Conservation (phyloP, 768 basidiomycete species). For the Hygrophorus russula region DNA sequence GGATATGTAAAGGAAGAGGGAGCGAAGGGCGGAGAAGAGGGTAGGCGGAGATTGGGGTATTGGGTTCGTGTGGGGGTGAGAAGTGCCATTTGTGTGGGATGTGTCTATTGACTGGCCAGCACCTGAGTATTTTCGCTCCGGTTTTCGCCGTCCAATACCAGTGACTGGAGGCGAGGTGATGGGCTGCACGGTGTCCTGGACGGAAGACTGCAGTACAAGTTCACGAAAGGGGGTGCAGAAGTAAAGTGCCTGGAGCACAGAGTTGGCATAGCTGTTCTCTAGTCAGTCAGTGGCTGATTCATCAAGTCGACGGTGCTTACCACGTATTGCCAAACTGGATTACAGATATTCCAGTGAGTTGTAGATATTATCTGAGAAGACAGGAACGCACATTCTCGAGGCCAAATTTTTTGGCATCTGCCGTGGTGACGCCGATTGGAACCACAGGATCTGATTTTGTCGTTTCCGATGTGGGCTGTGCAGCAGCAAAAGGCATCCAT, state of each 20-base stretch:
- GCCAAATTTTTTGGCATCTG: slow-evolving; percentile 87
- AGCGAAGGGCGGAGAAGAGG: slow-evolving; percentile 85
- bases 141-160: slow-evolving; percentile 39
- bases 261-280: slow-evolving; percentile 81
- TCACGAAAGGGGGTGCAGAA: slow-evolving; percentile 91
- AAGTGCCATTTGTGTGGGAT: slow-evolving; percentile 1
- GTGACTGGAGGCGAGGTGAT: slow-evolving; percentile 17
- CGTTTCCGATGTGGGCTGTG: slow-evolving; percentile 10
- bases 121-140: slow-evolving; percentile 37
- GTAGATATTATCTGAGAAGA: slow-evolving; percentile 1
- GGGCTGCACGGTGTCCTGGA: slow-evolving; percentile 13
- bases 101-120: slow-evolving; percentile 16
- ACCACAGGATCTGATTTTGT: slow-evolving; percentile 17
- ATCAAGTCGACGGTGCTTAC: slow-evolving; percentile 28
- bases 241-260: slow-evolving; percentile 95
- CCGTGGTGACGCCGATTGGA: slow-evolving; percentile 30
- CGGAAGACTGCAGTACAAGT: slow-evolving; percentile 59
- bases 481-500: slow-evolving; percentile 25
- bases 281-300: slow-evolving; percentile 4
- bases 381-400: slow-evolving; percentile 77
- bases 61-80: slow-evolving; percentile 24
- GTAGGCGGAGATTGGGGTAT: slow-evolving; percentile 57
- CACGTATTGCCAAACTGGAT: slow-evolving; percentile 92
- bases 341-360: slow-evolving; percentile 6
- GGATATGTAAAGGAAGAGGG: slow-evolving; percentile 81